Evolutionary conservation across 352 stramenopile genomes (phyloP).

Genomic region (Globisporangium echinulatum): DNA sequence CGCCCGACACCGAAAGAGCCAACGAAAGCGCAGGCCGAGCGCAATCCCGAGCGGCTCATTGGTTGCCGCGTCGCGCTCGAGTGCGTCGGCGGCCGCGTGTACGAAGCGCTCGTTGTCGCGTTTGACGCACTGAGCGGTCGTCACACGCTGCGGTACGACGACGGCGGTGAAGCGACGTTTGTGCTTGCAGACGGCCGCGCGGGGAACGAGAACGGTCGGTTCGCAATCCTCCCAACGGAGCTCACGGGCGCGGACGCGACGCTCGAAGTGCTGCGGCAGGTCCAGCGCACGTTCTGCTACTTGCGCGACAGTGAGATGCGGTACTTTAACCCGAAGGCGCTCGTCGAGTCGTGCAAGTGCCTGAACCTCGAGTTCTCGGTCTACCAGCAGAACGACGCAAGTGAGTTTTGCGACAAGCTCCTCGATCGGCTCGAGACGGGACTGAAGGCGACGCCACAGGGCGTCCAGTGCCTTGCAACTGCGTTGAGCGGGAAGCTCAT

Average conservation of each 20-base stretch:
- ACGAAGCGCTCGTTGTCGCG: constrained; percentile 88
- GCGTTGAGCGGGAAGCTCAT: constrained; percentile 78
- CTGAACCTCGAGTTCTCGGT: constrained; percentile 92
- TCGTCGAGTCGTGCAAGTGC: constrained; percentile 89
- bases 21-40: constrained; percentile 88
- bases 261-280: constrained; percentile 84
- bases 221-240: constrained; percentile 79
- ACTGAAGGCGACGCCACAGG: constrained; percentile 88
- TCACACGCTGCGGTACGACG: constrained; percentile 84
- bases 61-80: constrained; percentile 88
- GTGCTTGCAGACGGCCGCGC: constrained; percentile 89
- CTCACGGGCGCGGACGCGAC: constrained; percentile 74
- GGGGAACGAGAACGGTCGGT: constrained; percentile 95
- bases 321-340: constrained; percentile 79
- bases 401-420: constrained; percentile 98
- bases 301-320: constrained; percentile 81
- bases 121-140: constrained; percentile 79
- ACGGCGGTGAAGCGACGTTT: constrained; percentile 83
- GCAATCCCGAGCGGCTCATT: constrained; percentile 59
- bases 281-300: constrained; percentile 88
- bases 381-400: constrained; percentile 99
- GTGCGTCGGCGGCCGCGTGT: constrained; percentile 90
- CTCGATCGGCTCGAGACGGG: constrained; percentile 96
- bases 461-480: constrained; percentile 67
- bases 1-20: constrained; percentile 53